phyloP scores from a whole-genome alignment of 768 basidiomycete genomes.

The Russula ochroleuca region DNA sequence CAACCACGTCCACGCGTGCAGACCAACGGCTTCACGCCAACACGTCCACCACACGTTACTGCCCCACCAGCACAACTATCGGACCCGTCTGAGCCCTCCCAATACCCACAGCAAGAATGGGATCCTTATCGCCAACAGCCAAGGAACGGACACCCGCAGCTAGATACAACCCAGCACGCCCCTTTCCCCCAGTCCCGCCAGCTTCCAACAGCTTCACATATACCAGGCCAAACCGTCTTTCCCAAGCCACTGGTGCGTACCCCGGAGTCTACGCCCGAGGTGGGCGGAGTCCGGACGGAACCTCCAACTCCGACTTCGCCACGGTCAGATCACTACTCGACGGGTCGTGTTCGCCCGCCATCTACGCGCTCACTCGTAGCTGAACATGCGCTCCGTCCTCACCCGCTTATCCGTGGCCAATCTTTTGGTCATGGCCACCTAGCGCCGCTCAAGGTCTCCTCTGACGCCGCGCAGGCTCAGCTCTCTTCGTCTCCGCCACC shows the following conservation, averaged over 20 bases:
- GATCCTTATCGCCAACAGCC: conserved; percentile 8
- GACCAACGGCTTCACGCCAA: conserved; percentile 19
- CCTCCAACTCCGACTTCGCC: conserved; percentile 37
- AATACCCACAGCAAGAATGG: conserved; percentile 2
- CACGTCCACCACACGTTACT: conserved; percentile 11
- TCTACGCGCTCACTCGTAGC: conserved; percentile 55
- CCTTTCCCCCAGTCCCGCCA: not conserved
- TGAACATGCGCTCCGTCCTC: conserved; percentile 52
- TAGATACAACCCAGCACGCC: not conserved
- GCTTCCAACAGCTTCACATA: not conserved
- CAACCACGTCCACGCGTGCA: conserved; percentile 30
- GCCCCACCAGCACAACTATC: conserved; percentile 1
- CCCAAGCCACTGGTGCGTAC: conserved; percentile 2
- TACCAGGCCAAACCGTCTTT: not conserved
- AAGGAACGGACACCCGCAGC: not conserved
- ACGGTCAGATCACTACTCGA: conserved; percentile 36
- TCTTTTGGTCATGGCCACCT: conserved; percentile 54
- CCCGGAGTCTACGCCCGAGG: conserved; percentile 4
- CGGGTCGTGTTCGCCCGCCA: conserved; percentile 49
- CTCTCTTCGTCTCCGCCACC: conserved; percentile 37
- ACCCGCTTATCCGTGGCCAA: conserved; percentile 72
- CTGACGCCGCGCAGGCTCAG: conserved; percentile 45
- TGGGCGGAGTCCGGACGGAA: conserved; percentile 25
- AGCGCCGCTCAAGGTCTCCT: conserved; percentile 57
- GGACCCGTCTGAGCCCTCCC: not conserved